Evolutionary conservation across 805 yeast genomes (phyloP), one percentile per base, ranked within the genome.

Genomic region (Ascoidea rubescens): DNA sequence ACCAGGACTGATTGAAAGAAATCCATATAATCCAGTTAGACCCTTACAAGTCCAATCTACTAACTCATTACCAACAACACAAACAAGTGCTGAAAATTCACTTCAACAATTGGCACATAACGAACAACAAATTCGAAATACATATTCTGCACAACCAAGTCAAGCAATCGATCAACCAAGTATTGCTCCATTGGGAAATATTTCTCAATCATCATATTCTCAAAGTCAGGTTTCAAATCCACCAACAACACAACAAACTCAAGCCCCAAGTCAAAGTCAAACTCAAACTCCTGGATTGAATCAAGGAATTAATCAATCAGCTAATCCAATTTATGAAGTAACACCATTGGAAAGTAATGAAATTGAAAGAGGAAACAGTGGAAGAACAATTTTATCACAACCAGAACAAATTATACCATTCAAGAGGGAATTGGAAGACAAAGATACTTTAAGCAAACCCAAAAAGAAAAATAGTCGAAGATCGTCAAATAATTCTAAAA

Each of bases 201-300:
- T 37, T 37, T 14, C 43, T 37, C 43, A 8, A 10, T 4, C 43
- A 37, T 37, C 43, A 37, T 14, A 10, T 37, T 37, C 43, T 37
- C 43, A 37, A 37, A 10, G 4, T 10, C 8, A 4, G 43, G 14
- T 55, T 54, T 16, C 51, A 52, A 30, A 46, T 33, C 31, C 69
- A 67, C 48, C 55, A 65, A 48, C 71, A 68, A 50, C 71, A 68
- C 28, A 21, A 49, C 72, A 67, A 62, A 63, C 63, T 50, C 68
- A 65, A 53, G 65, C 56, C 14, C 58, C 51, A 37, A 37, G 49
- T 51, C 61, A 57, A 51, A 59, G 50, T 5, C 61, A 55, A 45
- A 59, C 50, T 7, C 62, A 53, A n/a, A 64, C 56, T 33, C 60
- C 28, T 21, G 28, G 28, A 21, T 21, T 21, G 28, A 21, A 3